phyloP scores from a whole-genome alignment of 2,329 filamentous ascomycete species.

The Geosmithia putterillii region DNA sequence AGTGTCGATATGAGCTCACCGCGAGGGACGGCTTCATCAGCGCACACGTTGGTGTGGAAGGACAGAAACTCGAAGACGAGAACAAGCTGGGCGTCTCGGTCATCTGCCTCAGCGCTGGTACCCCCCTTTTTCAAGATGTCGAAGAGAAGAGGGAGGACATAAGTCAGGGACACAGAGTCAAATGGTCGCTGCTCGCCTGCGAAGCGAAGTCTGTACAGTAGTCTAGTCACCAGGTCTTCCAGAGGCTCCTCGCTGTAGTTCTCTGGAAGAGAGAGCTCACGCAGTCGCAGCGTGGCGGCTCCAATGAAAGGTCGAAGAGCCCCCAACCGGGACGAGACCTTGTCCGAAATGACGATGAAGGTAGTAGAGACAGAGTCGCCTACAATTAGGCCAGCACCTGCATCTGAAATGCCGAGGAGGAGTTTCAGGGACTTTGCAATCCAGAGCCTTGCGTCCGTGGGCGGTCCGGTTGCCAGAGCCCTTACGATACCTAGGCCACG shows the following conservation, averaged over 20 bases:
- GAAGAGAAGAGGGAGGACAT: slow-evolving; percentile 73
- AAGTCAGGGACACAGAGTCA: slow-evolving; percentile 76
- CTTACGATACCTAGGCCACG: slow-evolving; percentile 80
- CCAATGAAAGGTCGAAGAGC: slow-evolving; percentile 72
- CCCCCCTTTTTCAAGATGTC: slow-evolving; percentile 69
- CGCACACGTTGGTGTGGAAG: slow-evolving; percentile 74
- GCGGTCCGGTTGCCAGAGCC: slow-evolving; percentile 72
- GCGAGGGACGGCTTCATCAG: slow-evolving; percentile 65
- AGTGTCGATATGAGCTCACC: slow-evolving; percentile 59
- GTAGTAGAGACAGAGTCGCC: slow-evolving; percentile 67
- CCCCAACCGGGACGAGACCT: slow-evolving; percentile 63
- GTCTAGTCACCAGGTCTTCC: slow-evolving; percentile 71
- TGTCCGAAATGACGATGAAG: slow-evolving; percentile 69
- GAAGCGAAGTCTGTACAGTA: slow-evolving; percentile 83
- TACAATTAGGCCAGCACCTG: slow-evolving; percentile 69
- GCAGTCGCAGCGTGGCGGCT: slow-evolving; percentile 70
- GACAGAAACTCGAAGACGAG: slow-evolving; percentile 79
- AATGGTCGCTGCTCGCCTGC: slow-evolving; percentile 89
- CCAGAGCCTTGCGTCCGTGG: slow-evolving; percentile 82
- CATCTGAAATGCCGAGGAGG: slow-evolving; percentile 62
- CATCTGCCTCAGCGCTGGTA: slow-evolving; percentile 60
- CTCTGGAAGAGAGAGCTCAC: slow-evolving; percentile 61
- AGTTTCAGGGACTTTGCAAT: slow-evolving; percentile 69
- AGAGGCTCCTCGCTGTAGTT: slow-evolving; percentile 70
- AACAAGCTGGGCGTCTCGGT: slow-evolving; percentile 79